Percentiles rank a stretch among this genome's conserved stretches.
Conservation (phyloP, 805 yeast species). For the Ogataea methanolica region DNA sequence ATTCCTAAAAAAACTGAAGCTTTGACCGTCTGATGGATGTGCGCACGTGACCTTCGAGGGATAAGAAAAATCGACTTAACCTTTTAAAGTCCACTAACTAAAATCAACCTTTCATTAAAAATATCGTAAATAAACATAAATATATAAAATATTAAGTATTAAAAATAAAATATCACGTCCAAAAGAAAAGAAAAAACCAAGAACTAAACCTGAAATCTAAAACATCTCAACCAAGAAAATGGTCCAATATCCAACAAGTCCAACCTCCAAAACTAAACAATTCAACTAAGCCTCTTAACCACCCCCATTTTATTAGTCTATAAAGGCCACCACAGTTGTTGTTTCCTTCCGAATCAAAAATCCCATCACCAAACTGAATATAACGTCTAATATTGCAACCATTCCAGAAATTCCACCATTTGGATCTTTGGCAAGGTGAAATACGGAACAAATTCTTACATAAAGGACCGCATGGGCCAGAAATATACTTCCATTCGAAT, state of each 20-base stretch:
- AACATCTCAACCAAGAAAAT: conserved; percentile 5
- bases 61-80: no score
- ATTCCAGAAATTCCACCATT: conserved; percentile 90
- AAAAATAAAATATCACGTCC: neutral
- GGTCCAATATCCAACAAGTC: conserved; percentile 38
- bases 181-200: neutral
- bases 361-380: conserved; percentile 78
- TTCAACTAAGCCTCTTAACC: conserved; percentile 30
- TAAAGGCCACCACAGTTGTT: conserved; percentile 58
- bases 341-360: conserved; percentile 77
- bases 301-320: conserved; percentile 17
- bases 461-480: conserved; percentile 92
- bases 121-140: no score
- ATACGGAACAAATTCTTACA: conserved; percentile 66
- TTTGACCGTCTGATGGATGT: no score
- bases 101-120: no score
- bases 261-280: conserved; percentile 42
- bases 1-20: no score
- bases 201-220: neutral
- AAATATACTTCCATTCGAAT: conserved; percentile 85
- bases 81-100: no score
- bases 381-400: conserved; percentile 76
- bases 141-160: neutral
- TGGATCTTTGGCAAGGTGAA: conserved; percentile 74
- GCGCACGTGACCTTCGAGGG: no score